phyloP scores from a whole-genome alignment of 1,284 basidiomycete genomes.

The Sporisorium scitamineum region DNA sequence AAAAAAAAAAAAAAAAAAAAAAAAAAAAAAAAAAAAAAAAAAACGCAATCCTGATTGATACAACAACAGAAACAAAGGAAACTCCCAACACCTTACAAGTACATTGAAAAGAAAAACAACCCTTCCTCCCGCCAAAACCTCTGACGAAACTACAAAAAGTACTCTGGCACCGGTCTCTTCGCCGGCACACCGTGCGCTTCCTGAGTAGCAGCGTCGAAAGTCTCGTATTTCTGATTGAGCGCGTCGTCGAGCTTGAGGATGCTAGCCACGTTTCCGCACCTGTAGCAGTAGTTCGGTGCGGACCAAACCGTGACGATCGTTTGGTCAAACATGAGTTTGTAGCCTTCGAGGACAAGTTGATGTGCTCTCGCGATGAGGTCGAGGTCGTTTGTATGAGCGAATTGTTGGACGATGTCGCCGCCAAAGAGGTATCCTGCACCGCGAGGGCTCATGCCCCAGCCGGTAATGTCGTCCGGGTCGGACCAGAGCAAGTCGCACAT shows the following conservation, averaged over 20 bases:
- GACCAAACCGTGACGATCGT: constrained; percentile 98
- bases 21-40: background rate
- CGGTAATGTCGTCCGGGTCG: constrained; percentile 80
- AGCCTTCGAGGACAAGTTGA: constrained; percentile 96
- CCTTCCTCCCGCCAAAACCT: background rate
- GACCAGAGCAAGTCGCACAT: constrained; percentile 99
- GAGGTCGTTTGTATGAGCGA: constrained; percentile 90
- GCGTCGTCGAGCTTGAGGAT: constrained; percentile 67
- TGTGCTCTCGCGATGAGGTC: constrained; percentile 96
- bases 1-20: no score
- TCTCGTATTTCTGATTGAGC: constrained; percentile 66
- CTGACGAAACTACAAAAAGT: constrained; percentile 54
- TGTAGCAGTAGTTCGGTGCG: constrained; percentile 97
- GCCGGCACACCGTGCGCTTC: constrained; percentile 63
- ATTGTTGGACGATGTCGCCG: constrained; percentile 87
- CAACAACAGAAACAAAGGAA: background rate
- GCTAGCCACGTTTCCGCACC: constrained; percentile 66
- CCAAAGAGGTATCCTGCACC: constrained; percentile 97
- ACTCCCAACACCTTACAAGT: constrained; percentile 6
- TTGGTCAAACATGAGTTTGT: constrained; percentile 96
- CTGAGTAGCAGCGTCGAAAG: constrained; percentile 65
- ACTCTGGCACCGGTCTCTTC: constrained; percentile 63
- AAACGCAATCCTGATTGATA: background rate
- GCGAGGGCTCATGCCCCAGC: constrained; percentile 91
- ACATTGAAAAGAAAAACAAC: background rate